These are phyloP conservation scores for Iris pallida DNA, from an alignment of 116 monocot genomes.

Conservation along the genomic window DNA sequence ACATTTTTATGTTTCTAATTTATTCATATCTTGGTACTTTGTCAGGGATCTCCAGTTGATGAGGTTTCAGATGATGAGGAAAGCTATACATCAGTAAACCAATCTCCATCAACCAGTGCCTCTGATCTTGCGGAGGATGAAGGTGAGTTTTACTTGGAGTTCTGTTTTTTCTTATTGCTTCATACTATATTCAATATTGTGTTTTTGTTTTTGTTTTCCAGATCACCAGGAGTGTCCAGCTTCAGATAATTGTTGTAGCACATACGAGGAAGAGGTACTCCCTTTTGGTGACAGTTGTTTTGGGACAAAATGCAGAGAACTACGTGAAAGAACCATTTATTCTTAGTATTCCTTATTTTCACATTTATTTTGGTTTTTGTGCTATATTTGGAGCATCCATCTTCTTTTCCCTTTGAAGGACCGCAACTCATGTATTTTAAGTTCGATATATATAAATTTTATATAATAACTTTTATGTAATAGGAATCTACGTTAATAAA, in stretches of 20 bases:
- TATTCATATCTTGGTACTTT: constrained; percentile 14
- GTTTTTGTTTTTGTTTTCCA: constrained; percentile 19
- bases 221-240: constrained; percentile 18
- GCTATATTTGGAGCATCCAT: no score
- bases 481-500: no score
- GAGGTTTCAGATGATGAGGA: constrained; percentile 43
- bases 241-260: constrained; percentile 13
- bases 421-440: no score
- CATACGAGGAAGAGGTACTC: constrained; percentile 35
- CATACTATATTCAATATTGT: background rate
- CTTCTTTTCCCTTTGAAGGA: no score
- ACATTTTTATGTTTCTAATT: background rate
- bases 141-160: constrained; percentile 17
- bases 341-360: no score
- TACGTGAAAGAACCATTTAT: no score
- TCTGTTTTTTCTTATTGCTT: background rate
- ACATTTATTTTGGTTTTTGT: no score
- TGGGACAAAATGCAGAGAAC: no score
- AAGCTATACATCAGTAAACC: constrained; percentile 17
- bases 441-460: no score
- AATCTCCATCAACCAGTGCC: constrained; percentile 25
- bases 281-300: background rate
- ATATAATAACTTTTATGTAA: no score
- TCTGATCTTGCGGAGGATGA: constrained; percentile 35
- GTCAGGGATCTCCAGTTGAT: constrained; percentile 33